phyloP scores from a whole-genome alignment of 257 asterid species.

The Nyctanthes arbortristis region DNA sequence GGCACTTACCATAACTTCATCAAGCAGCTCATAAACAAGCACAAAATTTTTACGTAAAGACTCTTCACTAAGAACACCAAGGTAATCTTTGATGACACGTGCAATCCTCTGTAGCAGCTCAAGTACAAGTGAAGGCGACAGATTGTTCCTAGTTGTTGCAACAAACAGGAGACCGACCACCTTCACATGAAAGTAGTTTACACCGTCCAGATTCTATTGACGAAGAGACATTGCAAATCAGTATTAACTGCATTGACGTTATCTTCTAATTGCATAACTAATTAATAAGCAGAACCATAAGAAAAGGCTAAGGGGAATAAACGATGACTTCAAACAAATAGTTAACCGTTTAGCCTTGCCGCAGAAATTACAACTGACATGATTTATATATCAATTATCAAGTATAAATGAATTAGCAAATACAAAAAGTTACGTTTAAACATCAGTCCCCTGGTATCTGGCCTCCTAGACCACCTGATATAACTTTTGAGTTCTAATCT shows the following conservation, averaged over 20 bases:
- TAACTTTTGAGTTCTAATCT: background rate
- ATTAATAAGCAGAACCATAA: slow-evolving; percentile 10
- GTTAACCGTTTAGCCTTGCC: background rate
- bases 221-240: slow-evolving; percentile 31
- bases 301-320: background rate
- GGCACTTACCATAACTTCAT: slow-evolving; percentile 93
- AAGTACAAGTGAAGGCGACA: slow-evolving; percentile 90
- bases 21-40: slow-evolving; percentile 96
- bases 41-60: slow-evolving; percentile 93
- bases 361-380: slow-evolving; percentile 9
- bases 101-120: slow-evolving; percentile 99
- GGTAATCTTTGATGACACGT: slow-evolving; percentile 95
- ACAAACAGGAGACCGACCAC: slow-evolving; percentile 94
- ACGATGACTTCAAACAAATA: slow-evolving; percentile 18
- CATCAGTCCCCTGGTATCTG: background rate
- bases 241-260: slow-evolving; percentile 12
- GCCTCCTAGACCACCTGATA: background rate
- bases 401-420: slow-evolving; percentile 16
- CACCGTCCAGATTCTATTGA: slow-evolving; percentile 88
- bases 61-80: slow-evolving; percentile 93
- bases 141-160: slow-evolving; percentile 84
- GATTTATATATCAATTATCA: slow-evolving; percentile 3
- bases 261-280: slow-evolving; percentile 14
- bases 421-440: too few relatives aligned
- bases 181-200: slow-evolving; percentile 96